Base-by-base conservation (phyloP, 1,284 basidiomycete genomes). In the Ceratobasidium sp. region DNA sequence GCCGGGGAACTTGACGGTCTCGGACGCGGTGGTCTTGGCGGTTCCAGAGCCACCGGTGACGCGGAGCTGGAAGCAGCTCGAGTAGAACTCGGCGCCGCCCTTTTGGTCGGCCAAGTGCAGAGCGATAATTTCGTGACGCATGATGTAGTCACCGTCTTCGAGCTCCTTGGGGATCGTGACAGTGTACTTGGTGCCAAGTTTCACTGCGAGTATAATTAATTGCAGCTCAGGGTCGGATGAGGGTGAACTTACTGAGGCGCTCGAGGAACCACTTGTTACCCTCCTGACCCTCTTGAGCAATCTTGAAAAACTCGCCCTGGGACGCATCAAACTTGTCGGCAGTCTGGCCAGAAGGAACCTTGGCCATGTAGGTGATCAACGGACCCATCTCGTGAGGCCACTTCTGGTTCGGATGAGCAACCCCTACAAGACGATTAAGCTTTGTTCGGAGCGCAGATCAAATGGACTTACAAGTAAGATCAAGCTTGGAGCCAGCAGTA, bases 311-410 rank as follows among this genome's bases (percentile, higher is more conserved):
- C 74, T 86, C 79, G 1, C 88, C 87, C 10, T 81, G 75, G 5
- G 81, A 79, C 1, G 83, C 74, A 73, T 90, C 80, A 76, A 86
- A 90, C 72, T 86, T 77, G 75, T 84, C 82, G 10, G 77, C 89
- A 91, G 1, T 84, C 79, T 64, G 45, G 25, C 60, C 60, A 52
- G 60, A 45, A 31, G 60, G 60, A 0, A 80, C 79, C 25, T 78
- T 76, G 0, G 88, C 84, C 82, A 92, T 82, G 75, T 92, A 92
- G 47, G 86, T 88, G 78, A 91, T 80, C 75, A 91, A 78, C 1
- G 90, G 89, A 4, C 90, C 90, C 12, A 80, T 86, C 69, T 89
- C 82, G 74, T 92, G 90, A 1, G 87, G 86, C 89, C 88, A 90
- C 55, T 82, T 22, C 31, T 64, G 60, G 31, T 64, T 49, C 31